Evolutionary conservation across 2,329 filamentous ascomycete genomes (phyloP), one percentile per base, ranked within the genome.

Genomic region (Fusarium incarnatum): DNA sequence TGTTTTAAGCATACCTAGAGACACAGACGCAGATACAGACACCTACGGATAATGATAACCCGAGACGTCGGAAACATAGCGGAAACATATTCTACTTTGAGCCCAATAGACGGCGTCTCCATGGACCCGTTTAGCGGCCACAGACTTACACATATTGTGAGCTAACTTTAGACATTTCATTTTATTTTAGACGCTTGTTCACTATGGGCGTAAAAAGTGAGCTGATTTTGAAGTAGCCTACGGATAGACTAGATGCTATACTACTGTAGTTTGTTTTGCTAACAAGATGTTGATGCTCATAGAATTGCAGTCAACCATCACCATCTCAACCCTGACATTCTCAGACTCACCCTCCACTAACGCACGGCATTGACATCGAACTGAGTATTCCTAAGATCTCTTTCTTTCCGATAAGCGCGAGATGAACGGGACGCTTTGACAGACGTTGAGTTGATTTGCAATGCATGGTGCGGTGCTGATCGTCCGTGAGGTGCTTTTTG

Each of bases 371-470:
- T 48, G 56, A 56, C 48, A 61, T 59, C 44, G 18, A 22, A 5
- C 40, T 32, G 59, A 25, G 42, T 48, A 20, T n/a, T 45, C 44
- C 53, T 23, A 5, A 42, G 49, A 53, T 53, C 32, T 37, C 28
- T 40, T 42, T 37, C 20, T 30, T 28, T 32, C 41, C 63, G 56
- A 67, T 67, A 61, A 66, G 48, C 62, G 48, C 40, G 48, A 53
- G 55, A 61, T 61, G 25, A 40, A 28, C 62, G 48, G 64, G 49
- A 50, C 63, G 63, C 63, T 66, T 60, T 66, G 63, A 66, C 55
- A 44, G 40, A 67, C 28, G 63, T 55, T 61, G 62, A 46, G 41
- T 22, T 28, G 49, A 56, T 61, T 48, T 66, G 58, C 37, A 44
- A 32, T 55, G 25, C 61, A 66, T 67, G 22, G 48, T 57, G 61